Conservation (phyloP, 768 basidiomycete species). For the Boletus vermiculosoides region DNA sequence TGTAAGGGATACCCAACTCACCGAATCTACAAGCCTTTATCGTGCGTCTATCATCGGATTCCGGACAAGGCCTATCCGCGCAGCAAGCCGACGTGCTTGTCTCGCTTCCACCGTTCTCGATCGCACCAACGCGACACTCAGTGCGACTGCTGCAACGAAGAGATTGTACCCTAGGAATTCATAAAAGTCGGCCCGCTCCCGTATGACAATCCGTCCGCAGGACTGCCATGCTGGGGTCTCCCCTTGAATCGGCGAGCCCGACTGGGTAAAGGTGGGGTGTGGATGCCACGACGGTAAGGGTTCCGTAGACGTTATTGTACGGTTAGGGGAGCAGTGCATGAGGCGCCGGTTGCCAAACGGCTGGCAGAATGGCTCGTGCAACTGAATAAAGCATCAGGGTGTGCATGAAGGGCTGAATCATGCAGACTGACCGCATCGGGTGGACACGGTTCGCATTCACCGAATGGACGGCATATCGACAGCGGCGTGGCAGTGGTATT, state of each 20-base stretch:
- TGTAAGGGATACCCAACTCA: slow-evolving; percentile 2
- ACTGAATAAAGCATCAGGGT: slow-evolving; percentile 40
- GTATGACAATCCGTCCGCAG: slow-evolving; percentile 79
- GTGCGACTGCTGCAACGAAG: slow-evolving; percentile 62
- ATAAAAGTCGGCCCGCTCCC: slow-evolving; percentile 84
- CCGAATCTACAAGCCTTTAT: slow-evolving; percentile 3
- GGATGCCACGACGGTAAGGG: slow-evolving; percentile 13
- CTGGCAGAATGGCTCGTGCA: slow-evolving; percentile 86
- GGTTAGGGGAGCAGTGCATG: slow-evolving; percentile 9
- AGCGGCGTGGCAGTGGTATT: slow-evolving; percentile 1
- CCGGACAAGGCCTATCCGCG: slow-evolving; percentile 73
- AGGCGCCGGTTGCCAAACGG: slow-evolving; percentile 94
- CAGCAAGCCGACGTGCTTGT: slow-evolving; percentile 82
- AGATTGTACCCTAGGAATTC: slow-evolving; percentile 89
- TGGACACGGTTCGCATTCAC: slow-evolving; percentile 63
- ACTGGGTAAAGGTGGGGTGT: slow-evolving; percentile 7
- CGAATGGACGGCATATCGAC: slow-evolving; percentile 52
- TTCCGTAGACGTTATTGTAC: too few species aligned
- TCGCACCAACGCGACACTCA: slow-evolving; percentile 65
- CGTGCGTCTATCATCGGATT: slow-evolving; percentile 20
- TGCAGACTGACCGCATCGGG: slow-evolving; percentile 49
- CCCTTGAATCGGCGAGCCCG: slow-evolving; percentile 31
- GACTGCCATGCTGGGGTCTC: slow-evolving; percentile 88
- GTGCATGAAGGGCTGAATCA: slow-evolving; percentile 3
- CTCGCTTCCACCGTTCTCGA: slow-evolving; percentile 65